phyloP scores from a whole-genome alignment of 495 filamentous ascomycete genomes.

The Aspergillus haitiensis region DNA sequence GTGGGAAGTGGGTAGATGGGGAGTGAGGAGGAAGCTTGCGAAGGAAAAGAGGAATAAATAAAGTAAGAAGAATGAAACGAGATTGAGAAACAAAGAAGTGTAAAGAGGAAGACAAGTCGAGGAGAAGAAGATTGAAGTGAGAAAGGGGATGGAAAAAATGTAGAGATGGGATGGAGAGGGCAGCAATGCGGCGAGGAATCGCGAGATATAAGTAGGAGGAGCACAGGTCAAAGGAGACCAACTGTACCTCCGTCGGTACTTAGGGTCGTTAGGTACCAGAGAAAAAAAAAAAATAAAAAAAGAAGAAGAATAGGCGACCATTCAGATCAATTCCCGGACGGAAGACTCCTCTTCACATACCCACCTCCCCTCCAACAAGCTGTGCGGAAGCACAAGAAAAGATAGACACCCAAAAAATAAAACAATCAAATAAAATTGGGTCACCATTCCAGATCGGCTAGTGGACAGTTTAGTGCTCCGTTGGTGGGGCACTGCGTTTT shows the following conservation, averaged over 20 bases:
- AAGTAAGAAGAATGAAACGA: background rate
- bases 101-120: too few relatives aligned
- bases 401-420: background rate
- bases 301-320: background rate
- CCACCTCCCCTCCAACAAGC: constrained; percentile 1
- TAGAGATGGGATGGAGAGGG: constrained; percentile 8
- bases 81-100: background rate
- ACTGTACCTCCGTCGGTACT: too few relatives aligned
- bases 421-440: constrained; percentile 7
- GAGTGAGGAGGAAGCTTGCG: constrained; percentile 1
- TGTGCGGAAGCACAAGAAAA: background rate
- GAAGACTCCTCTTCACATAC: background rate
- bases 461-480: constrained; percentile 5
- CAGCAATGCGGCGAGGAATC: constrained; percentile 8
- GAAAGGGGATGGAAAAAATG: constrained; percentile 5
- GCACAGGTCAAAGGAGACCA: background rate
- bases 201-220: constrained; percentile 12
- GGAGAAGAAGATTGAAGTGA: constrained; percentile 2
- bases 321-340: background rate
- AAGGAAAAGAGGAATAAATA: constrained; percentile 4
- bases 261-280: too few relatives aligned
- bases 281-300: background rate
- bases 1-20: background rate
- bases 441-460: constrained; percentile 4
- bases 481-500: constrained; percentile 14